These are phyloP conservation scores for Halteria grandinella DNA, from an alignment of 73 alveolate genomes.

Conservation along the genomic window DNA sequence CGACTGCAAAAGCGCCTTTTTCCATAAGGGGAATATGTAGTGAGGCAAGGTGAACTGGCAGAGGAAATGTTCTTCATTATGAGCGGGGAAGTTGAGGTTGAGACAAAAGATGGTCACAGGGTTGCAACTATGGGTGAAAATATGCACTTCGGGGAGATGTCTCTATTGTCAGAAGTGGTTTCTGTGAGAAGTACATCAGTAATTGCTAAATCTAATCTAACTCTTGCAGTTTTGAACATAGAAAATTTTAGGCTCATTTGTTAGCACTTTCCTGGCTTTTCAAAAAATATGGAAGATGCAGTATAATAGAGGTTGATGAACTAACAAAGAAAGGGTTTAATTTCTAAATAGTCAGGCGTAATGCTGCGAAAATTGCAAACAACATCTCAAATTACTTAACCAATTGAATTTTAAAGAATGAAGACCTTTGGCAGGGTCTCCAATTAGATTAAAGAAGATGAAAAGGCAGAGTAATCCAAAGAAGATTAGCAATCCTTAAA, in stretches of 20 bases:
- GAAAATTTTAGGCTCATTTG: slow-evolving; percentile 59
- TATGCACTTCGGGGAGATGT: slow-evolving; percentile 70
- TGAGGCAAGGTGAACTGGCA: slow-evolving; percentile 70
- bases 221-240: slow-evolving; percentile 59
- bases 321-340: no score
- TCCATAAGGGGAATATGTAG: slow-evolving; percentile 61
- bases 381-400: no score
- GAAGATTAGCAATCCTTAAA: no score
- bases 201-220: slow-evolving; percentile 37
- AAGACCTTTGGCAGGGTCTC: no score
- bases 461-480: no score
- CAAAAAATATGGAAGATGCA: slow-evolving; percentile 3
- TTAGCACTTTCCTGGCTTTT: slow-evolving; percentile 65
- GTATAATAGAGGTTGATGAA: not conserved
- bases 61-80: slow-evolving; percentile 67
- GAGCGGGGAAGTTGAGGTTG: slow-evolving; percentile 58
- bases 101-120: slow-evolving; percentile 11
- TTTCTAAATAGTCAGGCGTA: no score
- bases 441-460: no score
- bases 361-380: no score
- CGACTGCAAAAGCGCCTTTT: slow-evolving; percentile 37
- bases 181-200: slow-evolving; percentile 56
- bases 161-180: slow-evolving; percentile 40
- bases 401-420: not conserved
- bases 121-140: slow-evolving; percentile 53